Evolutionary conservation across 176 grass and related monocot species (phyloP).

Genomic region (Lolium multiflorum): DNA sequence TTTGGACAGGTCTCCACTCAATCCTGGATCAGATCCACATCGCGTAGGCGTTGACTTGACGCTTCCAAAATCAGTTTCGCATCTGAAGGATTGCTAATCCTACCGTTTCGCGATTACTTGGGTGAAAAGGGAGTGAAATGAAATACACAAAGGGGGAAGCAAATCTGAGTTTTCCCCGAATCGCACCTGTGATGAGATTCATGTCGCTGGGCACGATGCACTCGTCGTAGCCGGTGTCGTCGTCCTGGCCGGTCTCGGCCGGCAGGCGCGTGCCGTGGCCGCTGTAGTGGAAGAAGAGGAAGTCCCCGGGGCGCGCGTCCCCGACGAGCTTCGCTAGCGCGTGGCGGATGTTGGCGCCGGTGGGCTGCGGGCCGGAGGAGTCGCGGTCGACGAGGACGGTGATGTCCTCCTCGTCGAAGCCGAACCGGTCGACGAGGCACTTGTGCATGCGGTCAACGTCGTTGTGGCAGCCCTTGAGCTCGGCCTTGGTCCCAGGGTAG

Average conservation of each 20-base stretch:
- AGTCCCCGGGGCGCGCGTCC: constrained; percentile 65
- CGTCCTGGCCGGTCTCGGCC: constrained; percentile 79
- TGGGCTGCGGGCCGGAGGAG: constrained; percentile 64
- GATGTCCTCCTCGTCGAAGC: constrained; percentile 73
- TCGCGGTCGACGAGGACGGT: constrained; percentile 76
- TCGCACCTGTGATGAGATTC: constrained; percentile 95
- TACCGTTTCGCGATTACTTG: background rate
- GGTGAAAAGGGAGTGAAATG: background rate
- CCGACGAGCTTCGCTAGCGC: constrained; percentile 58
- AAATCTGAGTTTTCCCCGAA: background rate
- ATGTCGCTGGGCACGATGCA: constrained; percentile 98
- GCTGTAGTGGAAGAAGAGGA: constrained; percentile 96
- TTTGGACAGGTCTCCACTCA: background rate
- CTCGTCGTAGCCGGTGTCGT: constrained; percentile 97
- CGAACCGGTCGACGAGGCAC: constrained; percentile 78
- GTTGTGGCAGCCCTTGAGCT: constrained; percentile 96
- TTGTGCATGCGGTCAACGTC: constrained; percentile 86
- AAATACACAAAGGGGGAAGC: no score
- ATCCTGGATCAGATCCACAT: constrained; percentile 45
- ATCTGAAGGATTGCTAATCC: constrained; percentile 26
- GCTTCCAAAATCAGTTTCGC: background rate
- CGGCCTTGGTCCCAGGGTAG: constrained; percentile 92
- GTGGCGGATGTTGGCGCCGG: constrained; percentile 81
- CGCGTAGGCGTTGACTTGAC: constrained; percentile 10
- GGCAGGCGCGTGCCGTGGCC: constrained; percentile 92